A percentile compares a stretch with the other conserved stretches of the same genome.
phyloP scores from a whole-genome alignment of 1,139 yeast species.

The Scheffersomyces lignicola region DNA sequence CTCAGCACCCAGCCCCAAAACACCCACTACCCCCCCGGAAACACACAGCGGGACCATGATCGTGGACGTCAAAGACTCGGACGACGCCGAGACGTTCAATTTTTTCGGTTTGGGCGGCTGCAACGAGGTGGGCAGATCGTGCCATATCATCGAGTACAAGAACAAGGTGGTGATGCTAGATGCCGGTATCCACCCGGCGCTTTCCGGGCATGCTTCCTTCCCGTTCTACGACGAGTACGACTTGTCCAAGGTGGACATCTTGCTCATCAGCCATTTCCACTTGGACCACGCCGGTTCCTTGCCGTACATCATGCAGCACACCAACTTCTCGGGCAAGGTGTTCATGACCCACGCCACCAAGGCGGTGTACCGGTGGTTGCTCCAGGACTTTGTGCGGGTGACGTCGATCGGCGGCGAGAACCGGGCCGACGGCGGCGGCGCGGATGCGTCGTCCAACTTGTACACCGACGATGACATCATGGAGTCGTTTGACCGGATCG shows the following conservation, averaged over 20 bases:
- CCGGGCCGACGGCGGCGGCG: conserved; percentile 21
- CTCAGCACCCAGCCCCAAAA: no score
- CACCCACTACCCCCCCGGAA: no score
- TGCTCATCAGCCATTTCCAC: conserved; percentile 91
- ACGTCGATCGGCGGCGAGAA: conserved; percentile 61
- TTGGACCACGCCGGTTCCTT: conserved; percentile 96
- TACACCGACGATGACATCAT: conserved; percentile 90
- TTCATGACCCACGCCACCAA: conserved; percentile 99
- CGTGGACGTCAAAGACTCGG: conserved; percentile 17
- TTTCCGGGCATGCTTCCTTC: conserved; percentile 82
- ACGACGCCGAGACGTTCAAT: conserved; percentile 44
- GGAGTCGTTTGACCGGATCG: conserved; percentile 85
- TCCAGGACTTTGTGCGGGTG: conserved; percentile 92
- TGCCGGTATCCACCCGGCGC: conserved; percentile 98
- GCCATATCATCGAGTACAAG: conserved; percentile 88
- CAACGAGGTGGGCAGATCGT: conserved; percentile 94
- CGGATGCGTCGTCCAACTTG: conserved; percentile 47
- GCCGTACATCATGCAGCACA: conserved; percentile 97
- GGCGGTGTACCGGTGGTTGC: conserved; percentile 93
- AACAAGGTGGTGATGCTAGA: conserved; percentile 97
- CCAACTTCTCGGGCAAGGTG: conserved; percentile 90
- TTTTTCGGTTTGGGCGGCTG: conserved; percentile 99
- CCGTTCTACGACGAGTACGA: conserved; percentile 97
- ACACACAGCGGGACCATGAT: no score
- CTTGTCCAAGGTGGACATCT: conserved; percentile 78